These are phyloP conservation scores for Zalaria obscura DNA, from an alignment of 2,329 filamentous ascomycete genomes.

Conservation along the genomic window DNA sequence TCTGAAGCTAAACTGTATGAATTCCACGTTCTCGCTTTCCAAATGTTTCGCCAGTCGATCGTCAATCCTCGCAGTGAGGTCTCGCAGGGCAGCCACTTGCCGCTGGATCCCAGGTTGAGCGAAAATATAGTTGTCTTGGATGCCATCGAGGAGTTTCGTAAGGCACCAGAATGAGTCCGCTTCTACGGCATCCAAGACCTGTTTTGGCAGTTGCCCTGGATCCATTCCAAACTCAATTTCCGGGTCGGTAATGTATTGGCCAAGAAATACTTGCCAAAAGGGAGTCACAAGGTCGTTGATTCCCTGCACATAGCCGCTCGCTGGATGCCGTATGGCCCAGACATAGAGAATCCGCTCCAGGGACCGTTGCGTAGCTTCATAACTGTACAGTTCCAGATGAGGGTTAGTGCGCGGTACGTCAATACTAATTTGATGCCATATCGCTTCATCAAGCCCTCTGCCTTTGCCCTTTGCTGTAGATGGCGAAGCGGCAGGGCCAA, in stretches of 20 bases:
- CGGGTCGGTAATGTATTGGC: constrained; percentile 84
- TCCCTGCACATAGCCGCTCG: constrained; percentile 93
- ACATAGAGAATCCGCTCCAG: constrained; percentile 91
- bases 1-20: constrained; percentile 97
- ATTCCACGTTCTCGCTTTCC: constrained; percentile 83
- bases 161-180: constrained; percentile 98
- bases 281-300: constrained; percentile 97
- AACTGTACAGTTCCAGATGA: constrained; percentile 86
- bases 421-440: constrained; percentile 99
- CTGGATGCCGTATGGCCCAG: constrained; percentile 94
- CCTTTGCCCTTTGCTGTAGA: constrained; percentile 42
- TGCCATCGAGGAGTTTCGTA: constrained; percentile 94
- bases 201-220: constrained; percentile 77
- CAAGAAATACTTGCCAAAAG: constrained; percentile 95
- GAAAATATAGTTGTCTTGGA: constrained; percentile 98
- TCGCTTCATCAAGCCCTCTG: constrained; percentile 81
- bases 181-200: constrained; percentile 90
- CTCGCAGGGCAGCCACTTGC: constrained; percentile 76
- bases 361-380: constrained; percentile 88
- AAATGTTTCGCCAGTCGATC: constrained; percentile 72
- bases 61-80: constrained; percentile 85
- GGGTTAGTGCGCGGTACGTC: constrained; percentile 94
- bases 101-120: constrained; percentile 93
- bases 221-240: constrained; percentile 94
- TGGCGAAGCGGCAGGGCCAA: constrained; percentile 28